These are phyloP conservation scores for Pseudogymnoascus pannorum DNA, from an alignment of 2,329 filamentous ascomycete species.

Conservation along the genomic window DNA sequence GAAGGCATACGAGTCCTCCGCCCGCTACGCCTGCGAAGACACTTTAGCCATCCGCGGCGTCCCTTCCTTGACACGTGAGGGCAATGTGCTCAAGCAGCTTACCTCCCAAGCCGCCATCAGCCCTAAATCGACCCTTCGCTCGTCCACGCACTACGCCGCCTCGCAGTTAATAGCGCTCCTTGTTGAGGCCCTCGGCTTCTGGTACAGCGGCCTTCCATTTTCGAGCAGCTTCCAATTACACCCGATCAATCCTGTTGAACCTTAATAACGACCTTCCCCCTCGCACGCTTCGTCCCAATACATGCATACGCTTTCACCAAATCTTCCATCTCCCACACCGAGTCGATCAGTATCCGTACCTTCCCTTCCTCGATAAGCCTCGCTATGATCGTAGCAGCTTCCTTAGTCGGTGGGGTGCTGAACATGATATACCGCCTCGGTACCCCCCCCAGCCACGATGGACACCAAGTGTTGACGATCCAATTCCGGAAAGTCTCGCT, in stretches of 20 bases:
- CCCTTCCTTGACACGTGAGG: too few species aligned
- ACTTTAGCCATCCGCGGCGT: too few species aligned
- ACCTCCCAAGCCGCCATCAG: too few species aligned
- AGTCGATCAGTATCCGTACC: constrained; percentile 23
- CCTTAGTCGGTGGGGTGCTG: constrained; percentile 10
- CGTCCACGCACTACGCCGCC: too few species aligned
- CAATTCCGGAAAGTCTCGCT: constrained; percentile 8
- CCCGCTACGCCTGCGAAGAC: too few species aligned
- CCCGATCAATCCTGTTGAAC: not conserved
- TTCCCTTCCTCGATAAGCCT: constrained; percentile 11
- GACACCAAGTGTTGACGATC: constrained; percentile 13
- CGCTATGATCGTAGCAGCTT: constrained; percentile 7
- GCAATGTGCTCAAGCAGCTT: too few species aligned
- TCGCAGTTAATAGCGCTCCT: too few species aligned
- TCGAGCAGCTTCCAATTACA: not conserved
- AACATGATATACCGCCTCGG: constrained; percentile 13
- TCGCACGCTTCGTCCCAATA: constrained; percentile 29
- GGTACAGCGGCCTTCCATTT: not conserved
- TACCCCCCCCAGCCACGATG: constrained; percentile 12
- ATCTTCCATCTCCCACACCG: constrained; percentile 33
- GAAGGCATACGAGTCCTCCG: too few species aligned
- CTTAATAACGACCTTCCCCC: constrained; percentile 32
- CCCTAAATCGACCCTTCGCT: too few species aligned
- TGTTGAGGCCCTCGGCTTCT: too few species aligned
- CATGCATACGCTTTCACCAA: constrained; percentile 31